Conservation (phyloP, 371 early-diverging fungal species). For the Mortierella sp. region DNA sequence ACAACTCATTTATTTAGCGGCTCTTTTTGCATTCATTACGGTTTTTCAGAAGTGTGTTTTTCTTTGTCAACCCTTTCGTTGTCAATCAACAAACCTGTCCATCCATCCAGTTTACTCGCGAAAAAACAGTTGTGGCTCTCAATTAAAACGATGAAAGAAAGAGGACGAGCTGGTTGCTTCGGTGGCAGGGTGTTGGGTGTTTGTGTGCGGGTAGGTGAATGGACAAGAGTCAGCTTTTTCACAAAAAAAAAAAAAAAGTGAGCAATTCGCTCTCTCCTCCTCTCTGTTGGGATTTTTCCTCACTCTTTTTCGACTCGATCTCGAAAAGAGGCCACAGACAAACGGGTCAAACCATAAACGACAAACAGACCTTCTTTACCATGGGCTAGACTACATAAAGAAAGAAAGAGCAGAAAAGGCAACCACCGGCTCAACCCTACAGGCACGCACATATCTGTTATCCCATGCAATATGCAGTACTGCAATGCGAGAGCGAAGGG, state of each 20-base stretch:
- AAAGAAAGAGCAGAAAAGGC: not conserved
- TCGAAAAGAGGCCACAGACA: not conserved
- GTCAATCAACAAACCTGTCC: not conserved
- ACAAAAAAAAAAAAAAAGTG: not conserved
- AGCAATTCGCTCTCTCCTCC: too few species aligned
- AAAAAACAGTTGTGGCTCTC: not conserved
- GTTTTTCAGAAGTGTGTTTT: not conserved
- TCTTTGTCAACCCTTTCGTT: not conserved
- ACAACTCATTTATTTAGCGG: not conserved
- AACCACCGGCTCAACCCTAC: not conserved
- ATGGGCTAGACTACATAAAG: not conserved
- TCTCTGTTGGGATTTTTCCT: not conserved
- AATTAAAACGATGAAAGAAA: not conserved
- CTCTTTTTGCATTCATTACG: not conserved
- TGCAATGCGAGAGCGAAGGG: not conserved
- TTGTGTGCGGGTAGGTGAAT: not conserved
- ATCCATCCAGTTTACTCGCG: not conserved
- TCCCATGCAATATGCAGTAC: not conserved
- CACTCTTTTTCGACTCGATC: not conserved
- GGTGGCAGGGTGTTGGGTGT: too few species aligned
- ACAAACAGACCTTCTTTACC: not conserved
- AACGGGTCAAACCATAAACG: not conserved
- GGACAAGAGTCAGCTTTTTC: constrained; percentile 8
- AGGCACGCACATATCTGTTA: too few species aligned
- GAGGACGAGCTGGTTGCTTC: not conserved